Percentiles rank a stretch among this genome's conserved stretches.
Evolutionary conservation across 129 eudicot species (phyloP).

Genomic region (Centrapalus pauciflorus): DNA sequence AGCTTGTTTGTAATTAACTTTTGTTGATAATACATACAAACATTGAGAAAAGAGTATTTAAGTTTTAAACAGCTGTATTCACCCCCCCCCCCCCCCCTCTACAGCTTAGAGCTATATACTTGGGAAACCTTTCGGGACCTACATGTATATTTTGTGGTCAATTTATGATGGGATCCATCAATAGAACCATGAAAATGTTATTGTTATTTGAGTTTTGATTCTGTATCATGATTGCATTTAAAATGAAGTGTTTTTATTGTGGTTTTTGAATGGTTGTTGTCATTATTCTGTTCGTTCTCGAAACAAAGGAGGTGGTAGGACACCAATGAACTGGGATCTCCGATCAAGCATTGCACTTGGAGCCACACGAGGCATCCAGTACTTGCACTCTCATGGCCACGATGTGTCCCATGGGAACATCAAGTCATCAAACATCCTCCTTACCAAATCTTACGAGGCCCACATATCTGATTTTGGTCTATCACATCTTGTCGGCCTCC

Average conservation of each 20-base stretch:
- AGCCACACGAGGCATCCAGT: slow-evolving; percentile 78
- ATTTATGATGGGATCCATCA: not conserved
- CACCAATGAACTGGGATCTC: slow-evolving; percentile 72
- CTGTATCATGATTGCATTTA: too few relatives aligned
- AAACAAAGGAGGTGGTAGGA: slow-evolving; percentile 78
- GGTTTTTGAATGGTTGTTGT: not conserved
- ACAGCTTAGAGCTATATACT: too few relatives aligned
- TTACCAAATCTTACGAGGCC: slow-evolving; percentile 68
- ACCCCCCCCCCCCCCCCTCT: too few relatives aligned
- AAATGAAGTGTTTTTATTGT: not conserved
- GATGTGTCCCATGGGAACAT: slow-evolving; percentile 75
- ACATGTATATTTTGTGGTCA: not conserved
- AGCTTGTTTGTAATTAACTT: too few relatives aligned
- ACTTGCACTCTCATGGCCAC: slow-evolving; percentile 65
- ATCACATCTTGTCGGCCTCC: slow-evolving; percentile 58
- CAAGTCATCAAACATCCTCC: slow-evolving; percentile 79
- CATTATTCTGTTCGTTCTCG: slow-evolving; percentile 37
- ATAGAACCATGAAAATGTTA: too few relatives aligned
- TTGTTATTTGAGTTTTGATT: not conserved
- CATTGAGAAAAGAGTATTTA: too few relatives aligned
- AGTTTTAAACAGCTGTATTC: too few relatives aligned
- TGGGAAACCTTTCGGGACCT: too few relatives aligned
- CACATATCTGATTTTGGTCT: slow-evolving; percentile 83
- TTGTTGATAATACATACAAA: too few relatives aligned
- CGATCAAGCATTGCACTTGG: slow-evolving; percentile 85